These are phyloP conservation scores for Pichia sp. DNA, from an alignment of 1,139 yeast species.

Conservation along the genomic window DNA sequence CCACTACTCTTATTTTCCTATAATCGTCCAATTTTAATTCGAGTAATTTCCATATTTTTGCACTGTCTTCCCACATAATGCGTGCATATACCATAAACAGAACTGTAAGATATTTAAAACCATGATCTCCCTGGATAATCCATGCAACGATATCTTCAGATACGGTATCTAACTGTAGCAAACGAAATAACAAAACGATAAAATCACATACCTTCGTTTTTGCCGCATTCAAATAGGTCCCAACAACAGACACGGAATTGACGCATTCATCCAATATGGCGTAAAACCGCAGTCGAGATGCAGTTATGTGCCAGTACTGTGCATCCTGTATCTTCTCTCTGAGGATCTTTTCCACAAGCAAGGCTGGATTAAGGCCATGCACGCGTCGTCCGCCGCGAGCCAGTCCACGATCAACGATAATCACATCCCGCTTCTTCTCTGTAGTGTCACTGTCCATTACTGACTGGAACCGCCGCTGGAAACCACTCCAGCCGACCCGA, in stretches of 20 bases:
- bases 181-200: slow-evolving; percentile 54
- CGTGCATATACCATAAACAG: slow-evolving; percentile 55
- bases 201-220: slow-evolving; percentile 51
- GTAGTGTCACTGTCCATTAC: not conserved
- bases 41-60: slow-evolving; percentile 41
- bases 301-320: slow-evolving; percentile 59
- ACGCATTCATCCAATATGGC: slow-evolving; percentile 40
- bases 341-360: slow-evolving; percentile 58
- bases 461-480: too few species aligned
- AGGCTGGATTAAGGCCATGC: slow-evolving; percentile 44
- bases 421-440: slow-evolving; percentile 3
- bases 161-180: slow-evolving; percentile 42
- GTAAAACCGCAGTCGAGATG: slow-evolving; percentile 52
- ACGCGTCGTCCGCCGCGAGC: slow-evolving; percentile 26
- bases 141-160: slow-evolving; percentile 44
- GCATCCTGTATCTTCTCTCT: slow-evolving; percentile 65
- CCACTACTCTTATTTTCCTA: slow-evolving; percentile 42
- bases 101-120: slow-evolving; percentile 65
- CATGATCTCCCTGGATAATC: slow-evolving; percentile 44
- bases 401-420: slow-evolving; percentile 33
- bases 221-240: slow-evolving; percentile 43
- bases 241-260: slow-evolving; percentile 34
- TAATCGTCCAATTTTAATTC: slow-evolving; percentile 53
- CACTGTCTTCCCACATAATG: slow-evolving; percentile 38
- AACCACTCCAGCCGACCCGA: too few species aligned